These are phyloP conservation scores for Fusarium mundagurra DNA, from an alignment of 2,329 filamentous ascomycete species.

Conservation along the genomic window DNA sequence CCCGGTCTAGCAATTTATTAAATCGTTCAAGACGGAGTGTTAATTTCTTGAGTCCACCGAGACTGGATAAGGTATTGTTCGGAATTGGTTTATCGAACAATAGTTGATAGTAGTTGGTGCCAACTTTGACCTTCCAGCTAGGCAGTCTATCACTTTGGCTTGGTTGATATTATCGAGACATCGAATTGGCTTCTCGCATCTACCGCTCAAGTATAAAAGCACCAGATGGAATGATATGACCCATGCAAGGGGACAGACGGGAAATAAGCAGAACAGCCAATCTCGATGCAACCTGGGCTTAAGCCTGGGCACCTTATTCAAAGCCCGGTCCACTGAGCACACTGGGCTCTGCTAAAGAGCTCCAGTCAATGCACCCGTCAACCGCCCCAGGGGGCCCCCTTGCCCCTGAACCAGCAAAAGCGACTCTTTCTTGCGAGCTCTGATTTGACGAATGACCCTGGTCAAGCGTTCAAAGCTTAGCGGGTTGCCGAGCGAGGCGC, in stretches of 20 bases:
- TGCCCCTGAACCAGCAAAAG: conserved; percentile 38
- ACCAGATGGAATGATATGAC: conserved; percentile 13
- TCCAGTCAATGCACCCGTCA: conserved; percentile 10
- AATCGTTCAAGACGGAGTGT: conserved; percentile 34
- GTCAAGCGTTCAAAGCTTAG: conserved; percentile 29
- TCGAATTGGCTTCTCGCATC: conserved; percentile 23
- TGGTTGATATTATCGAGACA: neutral
- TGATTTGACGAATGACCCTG: conserved; percentile 29
- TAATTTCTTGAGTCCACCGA: conserved; percentile 42
- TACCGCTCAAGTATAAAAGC: conserved; percentile 3
- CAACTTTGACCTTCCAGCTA: neutral
- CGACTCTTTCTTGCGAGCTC: neutral
- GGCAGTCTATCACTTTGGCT: neutral
- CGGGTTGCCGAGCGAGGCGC: conserved; percentile 39
- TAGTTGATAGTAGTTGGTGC: neutral
- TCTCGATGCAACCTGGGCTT: conserved; percentile 32
- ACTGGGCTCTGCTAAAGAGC: conserved; percentile 12
- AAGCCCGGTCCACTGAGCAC: conserved; percentile 16
- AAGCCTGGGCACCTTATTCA: conserved; percentile 17
- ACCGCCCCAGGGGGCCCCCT: conserved; percentile 17
- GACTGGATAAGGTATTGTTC: conserved; percentile 23
- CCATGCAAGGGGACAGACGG: conserved; percentile 21
- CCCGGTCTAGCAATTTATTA: conserved; percentile 41
- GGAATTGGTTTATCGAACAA: neutral
- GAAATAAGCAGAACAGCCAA: conserved; percentile 33